These are phyloP conservation scores for Aureobasidium sp. DNA, from an alignment of 2,329 filamentous ascomycete genomes.

Conservation along the genomic window DNA sequence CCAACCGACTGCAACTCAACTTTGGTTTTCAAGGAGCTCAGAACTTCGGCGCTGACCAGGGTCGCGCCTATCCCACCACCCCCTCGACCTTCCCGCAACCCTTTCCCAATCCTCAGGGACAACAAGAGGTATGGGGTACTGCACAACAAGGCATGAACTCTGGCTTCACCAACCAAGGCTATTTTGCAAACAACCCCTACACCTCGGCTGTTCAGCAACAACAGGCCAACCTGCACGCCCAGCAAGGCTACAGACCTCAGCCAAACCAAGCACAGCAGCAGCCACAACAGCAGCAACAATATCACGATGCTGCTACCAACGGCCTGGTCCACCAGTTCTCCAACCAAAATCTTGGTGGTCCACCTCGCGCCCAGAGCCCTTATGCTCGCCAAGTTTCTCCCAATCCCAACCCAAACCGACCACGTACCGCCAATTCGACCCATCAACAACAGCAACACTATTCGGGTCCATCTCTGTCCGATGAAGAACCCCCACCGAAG, in stretches of 20 bases:
- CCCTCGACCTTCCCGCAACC: slow-evolving; percentile 95
- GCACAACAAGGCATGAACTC: slow-evolving; percentile 30
- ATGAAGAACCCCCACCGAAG: slow-evolving; percentile 65
- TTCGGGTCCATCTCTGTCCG: slow-evolving; percentile 36
- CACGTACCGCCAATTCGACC: slow-evolving; percentile 58
- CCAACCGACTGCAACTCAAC: slow-evolving; percentile 44
- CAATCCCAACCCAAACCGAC: slow-evolving; percentile 51
- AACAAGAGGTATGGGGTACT: slow-evolving; percentile 53
- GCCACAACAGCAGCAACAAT: slow-evolving; percentile 38
- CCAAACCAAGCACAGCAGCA: slow-evolving; percentile 28
- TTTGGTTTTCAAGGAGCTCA: slow-evolving; percentile 34
- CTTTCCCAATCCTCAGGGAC: slow-evolving; percentile 50
- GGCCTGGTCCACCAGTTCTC: slow-evolving; percentile 93
- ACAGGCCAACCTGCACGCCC: slow-evolving; percentile 38
- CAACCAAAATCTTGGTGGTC: slow-evolving; percentile 75
- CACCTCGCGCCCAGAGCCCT: slow-evolving; percentile 56
- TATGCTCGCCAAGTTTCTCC: slow-evolving; percentile 59
- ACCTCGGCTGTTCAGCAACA: slow-evolving; percentile 32
- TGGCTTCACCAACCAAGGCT: slow-evolving; percentile 35
- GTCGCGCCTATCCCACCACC: slow-evolving; percentile 54
- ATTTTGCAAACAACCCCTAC: slow-evolving; percentile 44
- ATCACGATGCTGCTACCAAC: slow-evolving; percentile 76
- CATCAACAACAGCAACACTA: slow-evolving; percentile 47
- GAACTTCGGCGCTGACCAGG: slow-evolving; percentile 35
- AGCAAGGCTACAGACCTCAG: slow-evolving; percentile 43